Conservation (phyloP, 2,329 filamentous ascomycete genomes). For the Fusarium duplospermum region DNA sequence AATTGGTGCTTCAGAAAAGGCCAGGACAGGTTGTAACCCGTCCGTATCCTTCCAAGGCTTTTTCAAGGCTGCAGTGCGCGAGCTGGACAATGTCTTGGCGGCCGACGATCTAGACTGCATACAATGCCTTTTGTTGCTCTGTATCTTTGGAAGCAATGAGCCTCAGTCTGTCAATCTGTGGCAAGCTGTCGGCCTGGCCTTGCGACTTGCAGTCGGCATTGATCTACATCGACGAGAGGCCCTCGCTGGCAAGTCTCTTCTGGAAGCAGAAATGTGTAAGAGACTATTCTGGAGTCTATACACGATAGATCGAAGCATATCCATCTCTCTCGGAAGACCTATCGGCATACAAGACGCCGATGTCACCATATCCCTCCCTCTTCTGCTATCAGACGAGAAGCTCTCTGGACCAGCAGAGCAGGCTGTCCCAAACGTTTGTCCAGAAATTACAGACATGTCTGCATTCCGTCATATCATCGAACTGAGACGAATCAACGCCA, state of each 20-base stretch:
- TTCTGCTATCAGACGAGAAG: conserved; percentile 33
- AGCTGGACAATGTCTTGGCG: conserved; percentile 26
- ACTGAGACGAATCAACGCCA: conserved; percentile 32
- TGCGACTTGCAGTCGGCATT: conserved; percentile 37
- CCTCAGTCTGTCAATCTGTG: conserved; percentile 39
- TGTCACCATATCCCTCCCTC: conserved; percentile 31
- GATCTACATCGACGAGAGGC: conserved; percentile 38
- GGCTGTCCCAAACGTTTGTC: conserved; percentile 26
- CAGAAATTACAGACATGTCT: conserved; percentile 36
- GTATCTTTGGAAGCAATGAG: conserved; percentile 40
- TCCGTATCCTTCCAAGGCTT: conserved; percentile 33
- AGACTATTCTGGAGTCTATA: conserved; percentile 39
- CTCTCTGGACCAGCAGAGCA: conserved; percentile 19
- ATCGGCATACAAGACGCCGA: conserved; percentile 37
- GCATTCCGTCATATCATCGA: conserved; percentile 37
- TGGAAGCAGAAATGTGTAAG: conserved; percentile 38
- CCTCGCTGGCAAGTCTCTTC: conserved; percentile 12
- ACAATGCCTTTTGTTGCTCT: conserved; percentile 34
- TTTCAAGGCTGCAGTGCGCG: conserved; percentile 29
- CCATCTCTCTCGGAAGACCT: conserved; percentile 32
- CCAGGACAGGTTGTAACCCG: conserved; percentile 16
- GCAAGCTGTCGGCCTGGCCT: conserved; percentile 38
- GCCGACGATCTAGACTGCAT: conserved; percentile 37
- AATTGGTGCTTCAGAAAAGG: conserved; percentile 36
- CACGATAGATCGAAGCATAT: conserved; percentile 39